These are phyloP conservation scores for Gloeophyllum trabeum DNA, from an alignment of 768 basidiomycete genomes.

Conservation along the genomic window DNA sequence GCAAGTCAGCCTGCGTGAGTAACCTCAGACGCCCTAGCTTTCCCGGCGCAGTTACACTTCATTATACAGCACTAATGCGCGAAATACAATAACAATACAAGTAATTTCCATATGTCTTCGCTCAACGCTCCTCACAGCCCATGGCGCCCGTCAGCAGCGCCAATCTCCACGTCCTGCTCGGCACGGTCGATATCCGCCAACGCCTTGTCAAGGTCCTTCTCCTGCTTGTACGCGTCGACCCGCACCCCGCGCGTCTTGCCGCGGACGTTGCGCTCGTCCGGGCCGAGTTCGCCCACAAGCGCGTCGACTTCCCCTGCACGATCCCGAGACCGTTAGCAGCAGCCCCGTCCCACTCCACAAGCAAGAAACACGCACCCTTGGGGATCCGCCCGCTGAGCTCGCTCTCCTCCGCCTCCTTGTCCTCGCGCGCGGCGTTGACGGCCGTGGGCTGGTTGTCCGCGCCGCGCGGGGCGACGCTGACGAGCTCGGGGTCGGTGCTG, in stretches of 20 bases:
- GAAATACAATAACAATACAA: too few relatives aligned
- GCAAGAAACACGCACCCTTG: slow-evolving; percentile 5
- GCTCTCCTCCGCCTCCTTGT: slow-evolving; percentile 10
- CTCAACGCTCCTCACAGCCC: too few relatives aligned
- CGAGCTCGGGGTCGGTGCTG: slow-evolving; percentile 4
- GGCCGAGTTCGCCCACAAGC: slow-evolving; percentile 5
- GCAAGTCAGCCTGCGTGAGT: too few relatives aligned
- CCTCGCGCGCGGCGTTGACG: slow-evolving; percentile 10
- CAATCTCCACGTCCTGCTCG: slow-evolving; percentile 12
- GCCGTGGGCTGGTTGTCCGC: slow-evolving; percentile 12
- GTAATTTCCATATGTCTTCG: too few relatives aligned
- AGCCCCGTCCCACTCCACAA: too few relatives aligned
- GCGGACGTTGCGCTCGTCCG: slow-evolving; percentile 9
- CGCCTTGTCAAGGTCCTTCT: slow-evolving; percentile 11
- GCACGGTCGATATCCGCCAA: slow-evolving; percentile 8
- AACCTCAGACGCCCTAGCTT: too few relatives aligned
- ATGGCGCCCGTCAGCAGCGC: slow-evolving; percentile 7
- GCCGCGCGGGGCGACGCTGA: slow-evolving; percentile 13
- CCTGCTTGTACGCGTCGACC: slow-evolving; percentile 15
- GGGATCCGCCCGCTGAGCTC: slow-evolving; percentile 12
- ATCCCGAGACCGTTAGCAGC: not conserved
- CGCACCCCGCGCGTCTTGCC: slow-evolving; percentile 13
- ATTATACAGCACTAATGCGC: too few relatives aligned
- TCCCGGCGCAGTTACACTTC: too few relatives aligned
- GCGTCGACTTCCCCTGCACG: slow-evolving; percentile 14